phyloP scores from a whole-genome alignment of 2,329 filamentous ascomycete genomes.

The Truncatella angustata region DNA sequence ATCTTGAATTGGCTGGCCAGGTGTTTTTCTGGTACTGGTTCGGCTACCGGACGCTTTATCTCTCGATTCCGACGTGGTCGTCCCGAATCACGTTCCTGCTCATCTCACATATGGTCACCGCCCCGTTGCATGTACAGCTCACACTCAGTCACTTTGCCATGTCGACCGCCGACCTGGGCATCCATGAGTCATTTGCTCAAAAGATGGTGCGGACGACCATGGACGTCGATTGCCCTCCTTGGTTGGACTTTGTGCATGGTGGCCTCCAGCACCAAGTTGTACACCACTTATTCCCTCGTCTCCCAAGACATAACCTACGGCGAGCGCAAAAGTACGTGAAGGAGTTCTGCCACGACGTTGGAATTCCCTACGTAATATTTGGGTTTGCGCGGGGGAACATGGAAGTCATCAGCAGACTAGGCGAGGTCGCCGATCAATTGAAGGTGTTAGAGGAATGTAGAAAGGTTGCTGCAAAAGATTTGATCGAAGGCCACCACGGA shows the following conservation, averaged over 20 bases:
- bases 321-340: slow-evolving; percentile 71
- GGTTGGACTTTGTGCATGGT: slow-evolving; percentile 87
- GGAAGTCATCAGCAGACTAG: slow-evolving; percentile 72
- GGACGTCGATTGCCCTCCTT: slow-evolving; percentile 84
- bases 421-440: slow-evolving; percentile 77
- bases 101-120: slow-evolving; percentile 75
- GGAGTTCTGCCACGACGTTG: slow-evolving; percentile 78
- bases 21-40: slow-evolving; percentile 85
- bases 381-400: slow-evolving; percentile 83
- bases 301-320: slow-evolving; percentile 82
- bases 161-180: slow-evolving; percentile 83
- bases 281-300: slow-evolving; percentile 80
- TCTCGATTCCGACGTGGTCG: slow-evolving; percentile 65
- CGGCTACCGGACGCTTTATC: slow-evolving; percentile 75
- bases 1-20: slow-evolving; percentile 74
- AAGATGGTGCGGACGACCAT: slow-evolving; percentile 91
- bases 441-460: slow-evolving; percentile 75
- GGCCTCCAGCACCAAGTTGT: slow-evolving; percentile 88
- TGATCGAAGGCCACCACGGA: background rate
- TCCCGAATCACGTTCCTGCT: slow-evolving; percentile 73
- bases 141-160: slow-evolving; percentile 94
- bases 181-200: slow-evolving; percentile 82
- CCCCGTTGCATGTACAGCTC: slow-evolving; percentile 84
- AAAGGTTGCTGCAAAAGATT: slow-evolving; percentile 29
- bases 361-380: slow-evolving; percentile 81